Percentiles rank a stretch among this genome's conserved stretches.
phyloP scores from a whole-genome alignment of 78 protist species.

The Guillardia theta region DNA sequence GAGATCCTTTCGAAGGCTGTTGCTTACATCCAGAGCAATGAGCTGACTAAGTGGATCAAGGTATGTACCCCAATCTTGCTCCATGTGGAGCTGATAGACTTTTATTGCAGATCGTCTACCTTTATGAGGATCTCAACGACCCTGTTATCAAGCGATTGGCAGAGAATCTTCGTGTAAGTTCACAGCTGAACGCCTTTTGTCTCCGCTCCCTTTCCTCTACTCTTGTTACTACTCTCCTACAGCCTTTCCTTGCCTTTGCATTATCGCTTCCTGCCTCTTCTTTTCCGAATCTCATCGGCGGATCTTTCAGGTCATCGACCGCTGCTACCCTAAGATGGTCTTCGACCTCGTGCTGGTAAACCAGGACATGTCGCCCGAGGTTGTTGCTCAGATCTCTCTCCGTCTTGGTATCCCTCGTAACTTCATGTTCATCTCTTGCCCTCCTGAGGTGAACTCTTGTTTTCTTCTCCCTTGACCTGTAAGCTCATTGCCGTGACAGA shows the following conservation, averaged over 20 bases:
- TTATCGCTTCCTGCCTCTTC: no score
- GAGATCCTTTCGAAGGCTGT: conserved; percentile 73
- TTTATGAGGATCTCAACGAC: conserved; percentile 4
- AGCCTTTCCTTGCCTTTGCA: no score
- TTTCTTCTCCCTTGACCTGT: not conserved
- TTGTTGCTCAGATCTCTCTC: not conserved
- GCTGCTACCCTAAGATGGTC: conserved; percentile 49
- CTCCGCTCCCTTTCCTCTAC: no score
- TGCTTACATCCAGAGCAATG: conserved; percentile 79
- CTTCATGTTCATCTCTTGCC: conserved; percentile 43
- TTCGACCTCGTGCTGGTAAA: conserved; percentile 45
- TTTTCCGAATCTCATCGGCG: not conserved
- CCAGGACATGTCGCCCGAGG: conserved; percentile 44
- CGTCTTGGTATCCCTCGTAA: conserved; percentile 1
- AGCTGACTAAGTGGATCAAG: conserved; percentile 72
- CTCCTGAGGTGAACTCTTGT: not conserved
- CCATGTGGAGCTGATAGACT: no score
- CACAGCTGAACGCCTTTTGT: no score
- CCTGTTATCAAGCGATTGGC: not conserved
- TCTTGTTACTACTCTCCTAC: no score
- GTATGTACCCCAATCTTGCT: no score
- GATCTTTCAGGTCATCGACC: not conserved
- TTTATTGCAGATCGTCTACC: no score
- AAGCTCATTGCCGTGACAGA: not conserved
- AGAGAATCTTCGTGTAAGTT: not conserved